Evolutionary conservation across 208 protist species (phyloP), one percentile per base, ranked within the genome.

Genomic region (Tritrichomonas foetus): DNA sequence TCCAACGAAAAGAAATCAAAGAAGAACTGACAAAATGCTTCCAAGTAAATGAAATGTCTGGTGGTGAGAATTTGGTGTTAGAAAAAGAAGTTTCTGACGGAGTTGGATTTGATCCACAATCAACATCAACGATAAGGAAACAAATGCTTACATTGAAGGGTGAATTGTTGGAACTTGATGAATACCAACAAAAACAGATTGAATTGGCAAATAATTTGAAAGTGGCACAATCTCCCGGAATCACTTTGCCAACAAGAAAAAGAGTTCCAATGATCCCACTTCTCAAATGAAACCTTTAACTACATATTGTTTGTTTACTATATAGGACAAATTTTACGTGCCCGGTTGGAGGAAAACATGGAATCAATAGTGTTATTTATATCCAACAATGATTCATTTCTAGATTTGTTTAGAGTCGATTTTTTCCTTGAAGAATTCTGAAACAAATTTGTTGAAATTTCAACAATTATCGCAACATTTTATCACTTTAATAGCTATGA

Each of bases 211-310:
- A 22, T 11, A 9, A 47, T 53, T 27, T 82, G 22, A 47, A 30
- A 53, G 30, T 27, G 0, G 27, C 27, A 16, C 44, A 25, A 47
- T 14, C 47, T 2, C 41, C 39, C 8, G 57, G 20, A 11, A 89
- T 53, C 30, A 41, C 33, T 57, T 33, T 89, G 1, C 78, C 78
- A 39, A 44, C 44, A 39, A 53, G 78, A 57, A 89, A 89, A n/a
- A 89, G 78, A 89, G 47, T 89, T 33, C 78, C 78, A 57, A 61
- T 89, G 47, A 89, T 89, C 57, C 78, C 78, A 39, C 39, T 82
- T 16, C 53, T 61, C 16, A 61, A 61, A n/a, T n/a, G n/a, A n/a
- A n/a, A n/a, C n/a, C n/a, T n/a, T n/a, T n/a, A n/a, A n/a, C n/a
- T n/a, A n/a, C n/a, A n/a, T n/a, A n/a, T n/a, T n/a, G n/a, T n/a